phyloP scores from a whole-genome alignment of 441 rosid species.

The Arabidopsis lyrata region DNA sequence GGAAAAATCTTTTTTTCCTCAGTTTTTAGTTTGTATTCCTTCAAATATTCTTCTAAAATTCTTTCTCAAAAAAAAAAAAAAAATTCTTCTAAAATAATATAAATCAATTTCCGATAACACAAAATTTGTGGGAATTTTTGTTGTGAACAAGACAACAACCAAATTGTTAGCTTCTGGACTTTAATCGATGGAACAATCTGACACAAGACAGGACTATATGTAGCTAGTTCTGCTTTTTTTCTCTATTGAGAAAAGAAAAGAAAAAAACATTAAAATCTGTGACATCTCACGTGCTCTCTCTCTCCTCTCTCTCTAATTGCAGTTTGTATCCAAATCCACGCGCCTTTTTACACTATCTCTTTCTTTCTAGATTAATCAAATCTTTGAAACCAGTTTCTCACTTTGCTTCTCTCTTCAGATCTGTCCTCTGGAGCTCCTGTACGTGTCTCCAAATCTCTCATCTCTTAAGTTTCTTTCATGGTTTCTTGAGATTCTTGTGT shows the following conservation, averaged over 20 bases:
- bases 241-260: not conserved
- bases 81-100: no score
- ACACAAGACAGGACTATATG: slow-evolving; percentile 39
- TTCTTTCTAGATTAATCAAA: slow-evolving; percentile 32
- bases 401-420: slow-evolving; percentile 45
- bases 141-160: slow-evolving; percentile 7
- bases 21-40: no score
- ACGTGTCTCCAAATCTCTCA: slow-evolving; percentile 27
- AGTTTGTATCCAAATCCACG: slow-evolving; percentile 52
- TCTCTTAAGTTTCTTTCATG: slow-evolving; percentile 26
- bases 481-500: slow-evolving; percentile 26
- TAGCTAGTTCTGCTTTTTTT: slow-evolving; percentile 27
- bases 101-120: no score
- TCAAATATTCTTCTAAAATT: no score
- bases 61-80: no score
- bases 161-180: not conserved
- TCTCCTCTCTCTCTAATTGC: slow-evolving; percentile 37
- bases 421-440: slow-evolving; percentile 51
- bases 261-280: slow-evolving; percentile 42
- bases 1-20: no score
- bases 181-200: slow-evolving; percentile 30
- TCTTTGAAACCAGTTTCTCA: slow-evolving; percentile 29
- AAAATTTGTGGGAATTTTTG: not conserved
- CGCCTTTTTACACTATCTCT: slow-evolving; percentile 45
- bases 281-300: slow-evolving; percentile 72